Evolutionary conservation across 2,329 filamentous ascomycete genomes (phyloP).

Genomic region (Monilinia aucupariae): DNA sequence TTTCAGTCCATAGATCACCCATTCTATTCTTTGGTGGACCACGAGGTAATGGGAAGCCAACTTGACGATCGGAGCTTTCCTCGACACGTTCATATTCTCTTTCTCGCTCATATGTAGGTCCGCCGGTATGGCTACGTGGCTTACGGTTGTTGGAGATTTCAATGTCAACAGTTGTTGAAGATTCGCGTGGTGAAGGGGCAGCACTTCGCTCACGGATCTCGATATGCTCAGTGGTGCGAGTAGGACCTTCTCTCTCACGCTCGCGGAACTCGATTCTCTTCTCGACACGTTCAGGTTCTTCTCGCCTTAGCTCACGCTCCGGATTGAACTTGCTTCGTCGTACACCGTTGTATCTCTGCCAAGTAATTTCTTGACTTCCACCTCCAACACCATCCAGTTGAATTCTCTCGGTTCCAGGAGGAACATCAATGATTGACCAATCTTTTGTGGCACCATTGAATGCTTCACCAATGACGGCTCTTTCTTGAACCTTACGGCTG

Average conservation of each 20-base stretch:
- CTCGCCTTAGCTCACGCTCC: conserved; percentile 48
- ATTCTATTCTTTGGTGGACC: conserved; percentile 27
- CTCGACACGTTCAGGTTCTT: conserved; percentile 12
- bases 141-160: conserved; percentile 27
- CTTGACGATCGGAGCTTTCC: conserved; percentile 47
- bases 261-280: conserved; percentile 12
- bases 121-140: conserved; percentile 4
- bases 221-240: conserved; percentile 21
- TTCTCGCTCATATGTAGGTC: conserved; percentile 31
- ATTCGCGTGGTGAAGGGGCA: conserved; percentile 18
- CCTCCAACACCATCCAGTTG: conserved; percentile 74
- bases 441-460: conserved; percentile 67
- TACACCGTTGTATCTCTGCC: conserved; percentile 74
- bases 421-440: conserved; percentile 80
- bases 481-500: conserved; percentile 62
- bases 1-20: conserved; percentile 88
- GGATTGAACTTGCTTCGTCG: conserved; percentile 68
- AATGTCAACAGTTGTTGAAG: conserved; percentile 30
- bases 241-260: conserved; percentile 11
- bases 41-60: conserved; percentile 31
- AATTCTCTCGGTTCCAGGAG: conserved; percentile 76
- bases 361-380: conserved; percentile 69
- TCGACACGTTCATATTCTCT: conserved; percentile 45
- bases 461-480: conserved; percentile 66
- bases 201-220: conserved; percentile 27